These are phyloP conservation scores for Aotearoamyces nothofagi DNA, from an alignment of 2,329 filamentous ascomycete genomes.

Conservation along the genomic window DNA sequence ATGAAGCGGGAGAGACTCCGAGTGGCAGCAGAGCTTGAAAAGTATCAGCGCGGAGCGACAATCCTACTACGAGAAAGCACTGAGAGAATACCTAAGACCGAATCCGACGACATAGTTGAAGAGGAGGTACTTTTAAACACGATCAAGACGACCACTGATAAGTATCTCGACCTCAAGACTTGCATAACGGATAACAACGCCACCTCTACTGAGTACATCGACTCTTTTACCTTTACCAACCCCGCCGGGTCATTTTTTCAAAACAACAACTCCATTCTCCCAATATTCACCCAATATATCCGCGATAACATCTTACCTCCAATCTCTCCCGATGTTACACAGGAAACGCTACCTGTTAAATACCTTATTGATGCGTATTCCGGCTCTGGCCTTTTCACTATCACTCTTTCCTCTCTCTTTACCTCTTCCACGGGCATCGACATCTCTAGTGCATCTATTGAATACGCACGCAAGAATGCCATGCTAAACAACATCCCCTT, in stretches of 20 bases:
- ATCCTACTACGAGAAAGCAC: conserved; percentile 82
- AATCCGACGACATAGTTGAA: conserved; percentile 8
- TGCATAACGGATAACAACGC: conserved; percentile 80
- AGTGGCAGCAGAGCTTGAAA: conserved; percentile 52
- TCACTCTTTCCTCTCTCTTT: conserved; percentile 78
- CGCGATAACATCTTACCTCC: conserved; percentile 59
- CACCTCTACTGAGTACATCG: conserved; percentile 76
- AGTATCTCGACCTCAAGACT: conserved; percentile 63
- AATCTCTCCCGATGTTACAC: neutral
- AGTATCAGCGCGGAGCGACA: conserved; percentile 72
- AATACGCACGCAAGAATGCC: conserved; percentile 67
- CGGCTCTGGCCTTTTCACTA: conserved; percentile 91
- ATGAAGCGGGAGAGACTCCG: conserved; percentile 66
- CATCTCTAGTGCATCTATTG: conserved; percentile 66
- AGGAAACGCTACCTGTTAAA: conserved; percentile 36
- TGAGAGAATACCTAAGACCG: conserved; percentile 39
- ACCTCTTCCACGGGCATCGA: conserved; percentile 80
- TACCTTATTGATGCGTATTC: conserved; percentile 97
- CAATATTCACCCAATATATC: conserved; percentile 74
- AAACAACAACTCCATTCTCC: conserved; percentile 97
- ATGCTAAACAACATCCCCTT: conserved; percentile 53
- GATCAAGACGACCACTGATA: conserved; percentile 22
- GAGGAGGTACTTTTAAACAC: conserved; percentile 15
- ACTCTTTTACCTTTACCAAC: conserved; percentile 68
- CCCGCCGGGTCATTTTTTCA: conserved; percentile 95